Evolutionary conservation across 495 filamentous ascomycete genomes (phyloP), one percentile per base, ranked within the genome.

Genomic region (Lophiotrema nucula): DNA sequence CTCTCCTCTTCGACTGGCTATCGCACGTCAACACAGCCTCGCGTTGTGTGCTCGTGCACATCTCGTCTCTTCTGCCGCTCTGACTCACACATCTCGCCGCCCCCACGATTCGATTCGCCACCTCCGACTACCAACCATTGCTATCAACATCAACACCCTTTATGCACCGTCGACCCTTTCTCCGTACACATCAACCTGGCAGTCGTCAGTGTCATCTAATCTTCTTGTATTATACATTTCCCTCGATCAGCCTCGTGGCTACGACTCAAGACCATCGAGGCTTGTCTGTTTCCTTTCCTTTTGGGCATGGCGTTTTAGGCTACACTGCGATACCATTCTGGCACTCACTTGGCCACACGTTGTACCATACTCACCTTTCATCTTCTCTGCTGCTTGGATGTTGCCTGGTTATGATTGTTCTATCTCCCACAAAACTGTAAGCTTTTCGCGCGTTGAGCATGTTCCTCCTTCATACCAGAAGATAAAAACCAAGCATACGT

Each of bases 171-270:
- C n/a, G n/a, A n/a, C n/a, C n/a, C 31, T 35, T 8, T 35, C 8
- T 35, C 31, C 15, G 8, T 15, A 8, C 31, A 8, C 8, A 35
- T 35, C 31, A 35, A 8, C 31, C 31, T 15, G 31, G 31, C 8
- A 21, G 39, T 6, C 39, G 39, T 43, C 8, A 10, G 6, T 43
- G 39, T 43, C 39, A 3, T 24, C 44, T 60, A 39, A n/a, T 53
- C 5, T 56, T 62, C 58, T 62, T 62, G 58, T 62, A 62, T n/a
- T 12, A 50, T 62, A 62, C 18, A 60, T 16, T 60, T 60, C 57
- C 57, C 50, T 49, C 57, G 50, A 60, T 44, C 31, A 49, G 49
- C 56, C 47, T 25, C 48, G 43, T 16, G 50, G 56, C 49, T 53
- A 47, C 41, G 41, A 53, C 56, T 13, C 27, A 28, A 11, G 11